These are phyloP conservation scores for Nigrograna mackinnonii DNA, from an alignment of 2,329 filamentous ascomycete species.

Conservation along the genomic window DNA sequence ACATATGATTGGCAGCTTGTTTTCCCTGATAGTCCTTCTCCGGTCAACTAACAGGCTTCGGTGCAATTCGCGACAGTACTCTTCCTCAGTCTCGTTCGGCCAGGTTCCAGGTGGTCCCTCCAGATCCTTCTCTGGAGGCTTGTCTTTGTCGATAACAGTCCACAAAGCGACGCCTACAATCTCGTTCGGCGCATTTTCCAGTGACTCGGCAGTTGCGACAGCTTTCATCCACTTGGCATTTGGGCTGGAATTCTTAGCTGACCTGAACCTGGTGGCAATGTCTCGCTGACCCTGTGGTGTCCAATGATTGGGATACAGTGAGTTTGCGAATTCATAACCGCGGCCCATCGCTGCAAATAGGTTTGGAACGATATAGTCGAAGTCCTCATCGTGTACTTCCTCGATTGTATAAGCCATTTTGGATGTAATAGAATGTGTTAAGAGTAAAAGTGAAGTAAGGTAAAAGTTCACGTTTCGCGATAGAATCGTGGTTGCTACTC, in stretches of 20 bases:
- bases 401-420: background rate
- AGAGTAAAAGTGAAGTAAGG: no score
- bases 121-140: slow-evolving; percentile 1
- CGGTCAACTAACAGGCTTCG: background rate
- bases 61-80: slow-evolving; percentile 2
- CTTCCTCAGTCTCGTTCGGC: slow-evolving; percentile 1
- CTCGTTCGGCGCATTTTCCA: no score
- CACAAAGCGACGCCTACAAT: slow-evolving; percentile 2
- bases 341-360: slow-evolving; percentile 1
- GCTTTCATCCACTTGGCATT: slow-evolving; percentile 3
- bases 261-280: background rate
- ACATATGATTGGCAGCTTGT: background rate
- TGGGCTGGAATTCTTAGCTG: background rate
- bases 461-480: no score
- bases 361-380: slow-evolving; percentile 1
- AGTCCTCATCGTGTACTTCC: background rate
- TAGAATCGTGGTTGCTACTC: no score
- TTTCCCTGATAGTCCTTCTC: slow-evolving; percentile 1
- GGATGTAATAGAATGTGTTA: no score
- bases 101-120: slow-evolving; percentile 1
- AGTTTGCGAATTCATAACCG: slow-evolving; percentile 3
- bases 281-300: slow-evolving; percentile 1
- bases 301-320: background rate
- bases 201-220: background rate
- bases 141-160: slow-evolving; percentile 2